Evolutionary conservation across 2,329 filamentous ascomycete genomes (phyloP), one percentile per base, ranked within the genome.

Genomic region (Chaetomium sp.): DNA sequence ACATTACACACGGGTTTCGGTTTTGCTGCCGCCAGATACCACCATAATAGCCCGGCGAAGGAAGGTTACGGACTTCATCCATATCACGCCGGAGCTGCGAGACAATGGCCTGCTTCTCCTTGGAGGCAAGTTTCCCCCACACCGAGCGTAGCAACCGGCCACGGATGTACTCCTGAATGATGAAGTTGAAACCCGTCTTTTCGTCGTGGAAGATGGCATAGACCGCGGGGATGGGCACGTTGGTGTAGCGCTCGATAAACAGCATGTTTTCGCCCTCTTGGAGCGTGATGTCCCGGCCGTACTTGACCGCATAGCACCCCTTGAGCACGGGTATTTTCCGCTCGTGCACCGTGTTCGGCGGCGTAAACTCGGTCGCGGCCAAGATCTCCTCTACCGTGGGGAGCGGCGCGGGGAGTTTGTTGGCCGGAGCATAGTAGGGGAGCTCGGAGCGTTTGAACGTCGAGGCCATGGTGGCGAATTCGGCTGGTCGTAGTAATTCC

Each of bases 201-300:
- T 54, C 37, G 8, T 36, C 46, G 1, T 54, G 5, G 45, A 54
- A 49, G 19, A 49, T 27, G 10, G 52, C 52, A 14, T 54, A 54
- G 32, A 54, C 45, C 32, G 34, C 33, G 9, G 45, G 52, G 9
- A 49, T 40, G 10, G 37, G 45, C 6, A 54, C 14, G 6, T 35
- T 27, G 38, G 8, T 54, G 1, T 14, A 32, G 14, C 44, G 32
- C n/a, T 14, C n/a, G 6, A 54, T 40, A 7, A 54, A 54, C 12
- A 54, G 45, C 52, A 49, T 49, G 38, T 44, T 54, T 19, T 43
- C 45, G 38, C 52, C 52, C 45, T 54, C 45, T 38, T 54, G 52
- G 8, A 44, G 5, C 10, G 6, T 12, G 38, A 36, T 37, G 2
- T 6, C 3, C 2, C 4, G 6, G 7, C 33, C 45, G 52, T 43